These are phyloP conservation scores for Eucalyptus guilfoylei DNA, from an alignment of 345 rosid species.

Conservation along the genomic window DNA sequence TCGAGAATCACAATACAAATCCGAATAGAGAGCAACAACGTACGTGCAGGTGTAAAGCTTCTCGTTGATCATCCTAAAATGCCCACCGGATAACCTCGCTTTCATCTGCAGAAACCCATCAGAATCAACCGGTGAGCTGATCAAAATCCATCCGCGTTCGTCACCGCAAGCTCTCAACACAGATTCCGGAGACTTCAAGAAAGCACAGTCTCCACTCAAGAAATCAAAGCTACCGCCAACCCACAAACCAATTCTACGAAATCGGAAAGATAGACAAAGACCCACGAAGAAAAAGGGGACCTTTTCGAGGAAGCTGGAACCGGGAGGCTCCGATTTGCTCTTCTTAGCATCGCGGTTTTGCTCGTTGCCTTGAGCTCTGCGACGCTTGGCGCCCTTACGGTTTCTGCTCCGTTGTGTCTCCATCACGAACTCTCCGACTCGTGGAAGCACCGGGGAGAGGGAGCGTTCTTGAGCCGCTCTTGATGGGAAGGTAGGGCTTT, in stretches of 20 bases:
- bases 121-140: neutral
- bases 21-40: neutral
- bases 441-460: neutral
- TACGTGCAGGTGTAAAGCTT: slow-evolving; percentile 95
- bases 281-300: slow-evolving; percentile 1
- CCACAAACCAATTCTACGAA: neutral
- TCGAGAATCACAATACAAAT: too few species aligned
- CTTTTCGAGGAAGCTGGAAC: slow-evolving; percentile 41
- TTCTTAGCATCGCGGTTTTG: neutral
- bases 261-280: neutral
- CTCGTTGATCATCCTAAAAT: slow-evolving; percentile 91
- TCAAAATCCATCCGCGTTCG: neutral
- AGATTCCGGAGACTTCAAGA: neutral
- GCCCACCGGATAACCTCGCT: slow-evolving; percentile 70
- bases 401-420: slow-evolving; percentile 21
- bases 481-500: neutral
- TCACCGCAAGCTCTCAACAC: neutral
- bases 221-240: neutral
- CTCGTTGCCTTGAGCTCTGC: neutral
- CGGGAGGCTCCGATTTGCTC: neutral
- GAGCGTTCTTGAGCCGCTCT: neutral
- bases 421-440: neutral
- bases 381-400: slow-evolving; percentile 33
- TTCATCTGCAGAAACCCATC: slow-evolving; percentile 44
- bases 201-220: neutral